Conservation (phyloP, 2,329 filamentous ascomycete genomes). For the Talaromyces sp. region DNA sequence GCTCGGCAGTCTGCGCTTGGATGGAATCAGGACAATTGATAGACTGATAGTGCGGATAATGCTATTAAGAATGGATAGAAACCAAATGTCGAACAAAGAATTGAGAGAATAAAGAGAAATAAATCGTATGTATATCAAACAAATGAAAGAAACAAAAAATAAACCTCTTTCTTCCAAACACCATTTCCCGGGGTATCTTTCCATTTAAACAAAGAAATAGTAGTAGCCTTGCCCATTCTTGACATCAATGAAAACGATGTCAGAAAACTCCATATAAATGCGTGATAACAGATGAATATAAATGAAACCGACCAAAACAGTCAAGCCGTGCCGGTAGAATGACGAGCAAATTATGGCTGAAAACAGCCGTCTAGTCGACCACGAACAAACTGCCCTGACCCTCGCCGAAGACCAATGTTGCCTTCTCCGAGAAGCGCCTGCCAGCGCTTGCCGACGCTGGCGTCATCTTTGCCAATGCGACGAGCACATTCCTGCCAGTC, state of each 20-base stretch:
- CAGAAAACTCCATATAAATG: slow-evolving; percentile 17
- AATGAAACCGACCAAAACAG: neutral
- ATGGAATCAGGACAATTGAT: neutral
- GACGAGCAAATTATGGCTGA: slow-evolving; percentile 1
- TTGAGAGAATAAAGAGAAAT: neutral
- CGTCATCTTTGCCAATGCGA: slow-evolving; percentile 40
- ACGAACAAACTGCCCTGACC: slow-evolving; percentile 26
- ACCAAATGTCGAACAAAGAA: neutral
- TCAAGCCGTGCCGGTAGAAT: slow-evolving; percentile 18
- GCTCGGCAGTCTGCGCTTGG: neutral
- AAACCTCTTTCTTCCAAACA: slow-evolving; percentile 50
- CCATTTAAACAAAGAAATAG: slow-evolving; percentile 55
- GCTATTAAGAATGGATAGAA: neutral
- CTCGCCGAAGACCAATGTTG: slow-evolving; percentile 41
- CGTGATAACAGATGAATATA: neutral
- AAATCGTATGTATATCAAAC: neutral
- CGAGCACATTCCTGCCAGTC: slow-evolving; percentile 48
- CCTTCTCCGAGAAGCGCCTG: slow-evolving; percentile 42
- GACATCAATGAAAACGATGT: neutral
- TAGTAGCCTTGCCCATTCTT: slow-evolving; percentile 6
- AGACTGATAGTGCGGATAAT: neutral
- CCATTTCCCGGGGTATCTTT: slow-evolving; percentile 61
- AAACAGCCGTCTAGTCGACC: slow-evolving; percentile 28
- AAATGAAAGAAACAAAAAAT: neutral
- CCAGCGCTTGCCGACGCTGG: slow-evolving; percentile 44